Percentiles rank a stretch among this genome's conserved stretches.
phyloP scores from a whole-genome alignment of 164 flowering plant species.

The Chimonanthus salicifolius region DNA sequence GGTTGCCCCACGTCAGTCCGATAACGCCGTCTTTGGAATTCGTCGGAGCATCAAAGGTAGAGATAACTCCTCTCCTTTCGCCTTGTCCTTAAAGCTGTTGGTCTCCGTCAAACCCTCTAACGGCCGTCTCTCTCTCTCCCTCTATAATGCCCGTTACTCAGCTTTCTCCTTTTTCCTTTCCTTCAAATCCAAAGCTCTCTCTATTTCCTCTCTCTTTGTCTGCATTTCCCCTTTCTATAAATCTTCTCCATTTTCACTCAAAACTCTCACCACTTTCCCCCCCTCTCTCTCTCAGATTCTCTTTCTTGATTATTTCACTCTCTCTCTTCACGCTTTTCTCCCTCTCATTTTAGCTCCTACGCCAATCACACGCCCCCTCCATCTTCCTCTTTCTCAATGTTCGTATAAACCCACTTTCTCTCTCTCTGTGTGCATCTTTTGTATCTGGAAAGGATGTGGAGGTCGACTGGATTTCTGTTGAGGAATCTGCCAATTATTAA shows the following conservation, averaged over 20 bases:
- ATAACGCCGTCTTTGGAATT: too few relatives aligned
- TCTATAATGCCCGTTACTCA: too few relatives aligned
- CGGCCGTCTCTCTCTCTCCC: background rate
- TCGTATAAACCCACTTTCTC: background rate
- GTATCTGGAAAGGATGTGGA: background rate
- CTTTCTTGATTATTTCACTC: background rate
- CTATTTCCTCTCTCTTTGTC: background rate
- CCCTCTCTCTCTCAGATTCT: background rate
- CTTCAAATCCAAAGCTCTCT: too few relatives aligned
- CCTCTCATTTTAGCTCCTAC: too few relatives aligned
- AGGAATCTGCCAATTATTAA: background rate
- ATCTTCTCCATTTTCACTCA: too few relatives aligned
- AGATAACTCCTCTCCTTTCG: too few relatives aligned
- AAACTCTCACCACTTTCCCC: background rate
- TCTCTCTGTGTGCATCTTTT: background rate
- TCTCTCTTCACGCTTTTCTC: background rate
- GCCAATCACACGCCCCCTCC: background rate
- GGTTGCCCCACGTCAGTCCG: too few relatives aligned
- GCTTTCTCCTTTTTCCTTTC: too few relatives aligned
- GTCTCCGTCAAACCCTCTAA: too few relatives aligned
- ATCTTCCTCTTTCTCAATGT: background rate
- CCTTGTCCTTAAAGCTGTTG: too few relatives aligned
- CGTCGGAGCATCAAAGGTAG: too few relatives aligned
- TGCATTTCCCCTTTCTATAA: too few relatives aligned
- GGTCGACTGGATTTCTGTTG: background rate